Percentiles rank a stretch among this genome's conserved stretches.
Evolutionary conservation across 2,329 filamentous ascomycete species (phyloP).

Genomic region (Claviceps humidiphila): DNA sequence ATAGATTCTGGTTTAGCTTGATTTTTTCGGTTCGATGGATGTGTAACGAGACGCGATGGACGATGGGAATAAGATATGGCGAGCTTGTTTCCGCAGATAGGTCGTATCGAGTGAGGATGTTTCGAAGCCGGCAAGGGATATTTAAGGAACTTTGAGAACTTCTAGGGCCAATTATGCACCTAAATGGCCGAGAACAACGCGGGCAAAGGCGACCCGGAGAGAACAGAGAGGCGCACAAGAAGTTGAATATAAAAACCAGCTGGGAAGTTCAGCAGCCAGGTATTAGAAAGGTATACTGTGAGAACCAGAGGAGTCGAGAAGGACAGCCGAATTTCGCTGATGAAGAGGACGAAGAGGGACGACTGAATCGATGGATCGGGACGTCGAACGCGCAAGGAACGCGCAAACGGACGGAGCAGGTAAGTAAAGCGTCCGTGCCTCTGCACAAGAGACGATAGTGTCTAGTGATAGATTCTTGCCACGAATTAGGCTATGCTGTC

Average conservation of each 20-base stretch:
- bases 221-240: slow-evolving; percentile 4
- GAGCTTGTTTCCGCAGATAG: background rate
- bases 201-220: background rate
- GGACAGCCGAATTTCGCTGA: background rate
- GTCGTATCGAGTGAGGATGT: background rate
- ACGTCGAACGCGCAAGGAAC: background rate
- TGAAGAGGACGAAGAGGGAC: background rate
- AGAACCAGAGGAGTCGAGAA: slow-evolving; percentile 4
- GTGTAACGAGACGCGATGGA: background rate
- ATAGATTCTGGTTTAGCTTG: slow-evolving; percentile 1
- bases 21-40: slow-evolving; percentile 1
- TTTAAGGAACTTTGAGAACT: background rate
- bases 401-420: background rate
- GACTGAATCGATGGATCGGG: background rate
- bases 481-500: background rate
- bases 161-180: background rate
- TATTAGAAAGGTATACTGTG: slow-evolving; percentile 22
- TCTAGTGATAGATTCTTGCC: background rate
- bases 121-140: background rate
- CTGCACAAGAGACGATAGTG: background rate
- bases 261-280: slow-evolving; percentile 15
- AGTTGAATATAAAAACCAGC: slow-evolving; percentile 2
- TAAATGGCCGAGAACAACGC: background rate
- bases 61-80: background rate
- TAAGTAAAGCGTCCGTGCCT: background rate